Base-by-base conservation (phyloP, 2,329 filamentous ascomycete species). In the Verticillium alfalfae region DNA sequence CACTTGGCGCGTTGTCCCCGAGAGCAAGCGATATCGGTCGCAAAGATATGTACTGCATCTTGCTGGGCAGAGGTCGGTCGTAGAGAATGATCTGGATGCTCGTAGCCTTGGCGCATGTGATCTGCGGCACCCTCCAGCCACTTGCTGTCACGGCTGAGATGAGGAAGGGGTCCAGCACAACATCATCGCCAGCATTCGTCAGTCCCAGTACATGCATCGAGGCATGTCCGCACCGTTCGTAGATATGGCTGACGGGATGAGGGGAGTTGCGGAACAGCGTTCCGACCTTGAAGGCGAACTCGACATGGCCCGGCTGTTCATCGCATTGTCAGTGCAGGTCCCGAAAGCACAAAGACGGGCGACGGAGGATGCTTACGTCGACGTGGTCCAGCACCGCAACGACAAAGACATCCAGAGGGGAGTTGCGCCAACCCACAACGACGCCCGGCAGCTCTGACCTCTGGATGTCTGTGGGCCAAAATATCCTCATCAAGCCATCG, bases 21-120 rank as follows among this genome's bases (percentile, higher is more conserved):
- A 99, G 79, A 0, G 93, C 93, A 52, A 99, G 81, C 0, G 93
- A 89, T 59, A 99, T 98, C 0, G 95, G 94, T 34, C 87, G 85
- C 22, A 97, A 80, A 1, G 95, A 99, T 68, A 98, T 89, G 74
- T 98, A 99, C 75, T 99, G 94, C 95, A 99, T 98, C 61, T 88
- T 86, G 37, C 84, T 87, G 0, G 95, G 94, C 61, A 90, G 85
- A 1, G 95, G 95, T 56, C 93, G 84, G 69, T 97, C 88, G 75
- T 96, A 99, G 62, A 96, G 82, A 62, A 98, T 90, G 55, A 97
- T 85, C 72, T 99, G 95, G 56, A 96, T 86, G 56, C 88, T 92
- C 22, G 90, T 81, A 5, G 87, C 86, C 64, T 85, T 84, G 57
- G 88, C 83, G 62, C 91, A 96, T 61, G 85, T 87, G 63, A 99